Conservation (phyloP, 345 rosid species). For the Citrus reticulata region DNA sequence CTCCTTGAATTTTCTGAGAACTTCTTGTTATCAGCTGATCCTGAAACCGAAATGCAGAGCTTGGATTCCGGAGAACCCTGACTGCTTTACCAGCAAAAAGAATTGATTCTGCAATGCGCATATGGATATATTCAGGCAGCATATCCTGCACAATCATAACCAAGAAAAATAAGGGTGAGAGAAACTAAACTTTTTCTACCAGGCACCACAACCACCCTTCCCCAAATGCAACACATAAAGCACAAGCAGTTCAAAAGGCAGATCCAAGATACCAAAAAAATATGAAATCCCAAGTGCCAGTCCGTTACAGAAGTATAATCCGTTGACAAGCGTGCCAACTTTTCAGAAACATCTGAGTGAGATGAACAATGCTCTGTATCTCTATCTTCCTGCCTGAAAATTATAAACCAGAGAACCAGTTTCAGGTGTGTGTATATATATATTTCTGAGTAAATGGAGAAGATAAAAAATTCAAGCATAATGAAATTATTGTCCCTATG, state of each 20-base stretch:
- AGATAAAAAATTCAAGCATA: neutral
- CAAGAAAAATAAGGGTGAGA: neutral
- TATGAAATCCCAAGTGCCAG: conserved; percentile 96
- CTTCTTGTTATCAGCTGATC: conserved; percentile 56
- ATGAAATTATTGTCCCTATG: neutral
- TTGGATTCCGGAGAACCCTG: conserved; percentile 90
- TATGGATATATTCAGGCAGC: conserved; percentile 86
- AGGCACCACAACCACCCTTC: neutral
- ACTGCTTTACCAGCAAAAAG: conserved; percentile 98
- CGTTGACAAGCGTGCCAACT: conserved; percentile 60
- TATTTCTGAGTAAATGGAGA: neutral
- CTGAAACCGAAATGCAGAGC: conserved; percentile 64
- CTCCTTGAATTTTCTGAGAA: conserved; percentile 57
- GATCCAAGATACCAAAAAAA: conserved; percentile 57
- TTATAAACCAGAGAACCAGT: conserved; percentile 7
- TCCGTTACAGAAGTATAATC: conserved; percentile 79
- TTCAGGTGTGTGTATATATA: neutral
- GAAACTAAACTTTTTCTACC: neutral
- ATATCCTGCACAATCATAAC: conserved; percentile 67
- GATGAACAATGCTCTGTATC: conserved; percentile 59
- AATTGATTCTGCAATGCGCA: conserved; percentile 89
- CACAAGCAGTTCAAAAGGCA: neutral
- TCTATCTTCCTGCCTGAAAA: conserved; percentile 75
- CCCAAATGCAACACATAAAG: neutral
- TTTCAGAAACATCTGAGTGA: conserved; percentile 56